phyloP scores from a whole-genome alignment of 2,329 filamentous ascomycete genomes.

The Cordyceps javanica region DNA sequence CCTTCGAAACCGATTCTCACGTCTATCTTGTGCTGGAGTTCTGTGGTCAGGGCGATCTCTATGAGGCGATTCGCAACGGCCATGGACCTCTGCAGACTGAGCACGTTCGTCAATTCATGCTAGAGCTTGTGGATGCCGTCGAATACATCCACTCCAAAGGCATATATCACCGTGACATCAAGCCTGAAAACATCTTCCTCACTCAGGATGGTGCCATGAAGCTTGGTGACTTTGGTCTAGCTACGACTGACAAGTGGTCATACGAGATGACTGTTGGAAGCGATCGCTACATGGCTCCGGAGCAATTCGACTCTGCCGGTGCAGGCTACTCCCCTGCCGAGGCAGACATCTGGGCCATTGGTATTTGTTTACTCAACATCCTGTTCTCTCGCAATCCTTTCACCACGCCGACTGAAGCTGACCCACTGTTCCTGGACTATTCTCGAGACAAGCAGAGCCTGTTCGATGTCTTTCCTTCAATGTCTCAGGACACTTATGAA shows the following conservation, averaged over 20 bases:
- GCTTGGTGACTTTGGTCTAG: constrained; percentile 91
- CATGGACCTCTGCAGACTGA: constrained; percentile 90
- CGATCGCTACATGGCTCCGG: constrained; percentile 98
- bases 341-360: constrained; percentile 95
- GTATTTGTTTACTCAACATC: constrained; percentile 93
- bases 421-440: constrained; percentile 90
- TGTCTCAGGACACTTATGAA: constrained; percentile 97
- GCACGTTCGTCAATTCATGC: constrained; percentile 95
- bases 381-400: constrained; percentile 97
- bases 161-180: constrained; percentile 96
- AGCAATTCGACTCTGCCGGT: constrained; percentile 87
- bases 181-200: constrained; percentile 98
- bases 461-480: constrained; percentile 96
- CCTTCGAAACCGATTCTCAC: constrained; percentile 88
- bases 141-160: constrained; percentile 86
- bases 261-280: constrained; percentile 92
- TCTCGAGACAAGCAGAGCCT: constrained; percentile 88
- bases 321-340: constrained; percentile 87
- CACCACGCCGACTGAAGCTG: constrained; percentile 80
- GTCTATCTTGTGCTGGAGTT: constrained; percentile 91
- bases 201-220: constrained; percentile 84
- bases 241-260: constrained; percentile 83
- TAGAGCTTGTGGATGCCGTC: constrained; percentile 84
- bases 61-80: constrained; percentile 89
- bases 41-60: constrained; percentile 90